Base-by-base conservation (phyloP, 257 asterid species). In the Marsdenia floribunda region DNA sequence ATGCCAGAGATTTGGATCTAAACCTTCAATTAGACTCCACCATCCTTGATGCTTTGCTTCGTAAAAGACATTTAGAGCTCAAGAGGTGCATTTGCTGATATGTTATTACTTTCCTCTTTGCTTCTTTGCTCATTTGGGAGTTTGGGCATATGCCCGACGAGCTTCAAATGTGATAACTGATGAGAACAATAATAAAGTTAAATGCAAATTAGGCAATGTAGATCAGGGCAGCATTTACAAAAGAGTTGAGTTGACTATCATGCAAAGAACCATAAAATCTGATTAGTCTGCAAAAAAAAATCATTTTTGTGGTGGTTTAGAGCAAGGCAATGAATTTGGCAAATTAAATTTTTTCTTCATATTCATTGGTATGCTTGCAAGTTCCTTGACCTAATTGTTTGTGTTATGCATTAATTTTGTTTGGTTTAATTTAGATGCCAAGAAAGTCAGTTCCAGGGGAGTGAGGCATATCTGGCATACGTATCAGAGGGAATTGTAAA, bases 401-500 rank as follows among this genome's bases (percentile, higher is more conserved):
- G 13, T 14, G 14, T 60, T 60, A 29, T 60, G 40, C 26, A 29
- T 70, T 46, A 5, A n/a, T n/a, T 22, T 33, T 15, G 19, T 50
- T 38, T 47, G 75, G 44, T 73, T 10, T 42, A 53, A 49, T 73
- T 42, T 80, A 90, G 96, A 79, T 86, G 79, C 77, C 46, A 55
- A 50, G 85, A 82, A 76, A 84, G 80, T 79, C 52, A 60, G 57
- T 82, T 90, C 15, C 53, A 74, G 13, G 87, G 82, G 81, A 76
- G 65, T 69, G 87, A 84, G 76, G 90, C 88, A 67, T 88, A 80
- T 83, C 75, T 87, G 75, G 96, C 92, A 19, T 92, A 88, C 78
- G 61, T 90, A 72, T 87, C 91, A 6, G 99, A 94, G 85, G 97
- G 99, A 64, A 71, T 88, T 77, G 85, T 83, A 29, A 79, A 86